Conservation (phyloP, 768 basidiomycete genomes). For the Cytidiella melzeri region DNA sequence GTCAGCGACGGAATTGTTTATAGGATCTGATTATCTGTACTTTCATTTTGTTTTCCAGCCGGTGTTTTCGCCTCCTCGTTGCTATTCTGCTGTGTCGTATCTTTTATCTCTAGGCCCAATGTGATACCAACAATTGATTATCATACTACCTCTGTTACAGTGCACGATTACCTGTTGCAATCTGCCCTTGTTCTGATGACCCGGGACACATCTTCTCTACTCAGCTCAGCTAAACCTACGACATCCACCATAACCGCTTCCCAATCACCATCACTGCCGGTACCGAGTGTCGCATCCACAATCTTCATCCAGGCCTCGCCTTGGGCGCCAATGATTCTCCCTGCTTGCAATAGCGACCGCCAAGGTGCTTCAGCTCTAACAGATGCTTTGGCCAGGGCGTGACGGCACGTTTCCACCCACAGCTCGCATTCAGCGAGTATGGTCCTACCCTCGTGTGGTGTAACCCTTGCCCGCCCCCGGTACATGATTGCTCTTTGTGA, state of each 20-base stretch:
- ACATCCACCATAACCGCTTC: slow-evolving; percentile 43
- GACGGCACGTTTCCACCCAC: slow-evolving; percentile 76
- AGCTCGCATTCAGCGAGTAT: slow-evolving; percentile 70
- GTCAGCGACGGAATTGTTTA: slow-evolving; percentile 83
- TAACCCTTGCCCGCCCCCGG: slow-evolving; percentile 59
- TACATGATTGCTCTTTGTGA: slow-evolving; percentile 78
- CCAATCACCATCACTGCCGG: slow-evolving; percentile 37
- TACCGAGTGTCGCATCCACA: slow-evolving; percentile 43
- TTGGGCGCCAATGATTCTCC: slow-evolving; percentile 58
- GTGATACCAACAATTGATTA: too few relatives aligned
- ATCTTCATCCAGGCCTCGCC: slow-evolving; percentile 45
- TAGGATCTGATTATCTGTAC: slow-evolving; percentile 63
- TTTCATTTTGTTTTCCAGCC: not conserved
- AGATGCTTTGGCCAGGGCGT: slow-evolving; percentile 42
- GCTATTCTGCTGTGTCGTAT: not conserved
- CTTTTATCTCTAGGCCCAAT: not conserved
- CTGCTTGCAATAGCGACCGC: slow-evolving; percentile 65
- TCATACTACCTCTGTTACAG: too few relatives aligned
- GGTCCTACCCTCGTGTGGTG: slow-evolving; percentile 49
- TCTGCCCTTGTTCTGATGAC: slow-evolving; percentile 45
- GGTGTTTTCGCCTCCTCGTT: not conserved
- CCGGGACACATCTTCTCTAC: slow-evolving; percentile 52
- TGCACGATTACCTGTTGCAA: slow-evolving; percentile 23
- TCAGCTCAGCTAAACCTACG: slow-evolving; percentile 57
- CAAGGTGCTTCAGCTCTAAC: slow-evolving; percentile 66